These are phyloP conservation scores for Aspergillus puulaauensis DNA, from an alignment of 2,329 filamentous ascomycete genomes.

Conservation along the genomic window DNA sequence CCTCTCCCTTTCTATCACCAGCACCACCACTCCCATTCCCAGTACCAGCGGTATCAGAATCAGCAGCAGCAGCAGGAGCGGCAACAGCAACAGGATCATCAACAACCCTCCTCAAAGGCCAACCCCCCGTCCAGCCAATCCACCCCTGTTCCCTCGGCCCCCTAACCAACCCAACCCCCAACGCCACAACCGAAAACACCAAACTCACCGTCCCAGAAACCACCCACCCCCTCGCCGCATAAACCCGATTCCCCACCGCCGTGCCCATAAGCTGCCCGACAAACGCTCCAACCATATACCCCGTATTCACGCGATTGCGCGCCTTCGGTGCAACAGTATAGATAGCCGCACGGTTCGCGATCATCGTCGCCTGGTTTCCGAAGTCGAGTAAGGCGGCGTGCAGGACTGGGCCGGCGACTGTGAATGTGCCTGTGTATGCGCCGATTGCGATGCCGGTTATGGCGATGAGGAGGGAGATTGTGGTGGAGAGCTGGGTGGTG, in stretches of 20 bases:
- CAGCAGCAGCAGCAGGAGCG: neutral
- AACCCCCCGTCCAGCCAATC: conserved; percentile 62
- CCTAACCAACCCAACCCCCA: conserved; percentile 48
- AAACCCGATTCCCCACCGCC: conserved; percentile 58
- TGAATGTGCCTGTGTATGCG: conserved; percentile 65
- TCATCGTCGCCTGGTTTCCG: conserved; percentile 70
- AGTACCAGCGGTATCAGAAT: neutral
- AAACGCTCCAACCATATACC: conserved; percentile 76
- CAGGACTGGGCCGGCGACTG: conserved; percentile 69
- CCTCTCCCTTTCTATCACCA: no score
- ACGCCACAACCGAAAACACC: conserved; percentile 51
- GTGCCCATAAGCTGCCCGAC: conserved; percentile 73
- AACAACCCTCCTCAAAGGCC: conserved; percentile 17
- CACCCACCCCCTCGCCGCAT: conserved; percentile 57
- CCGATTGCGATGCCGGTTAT: conserved; percentile 65
- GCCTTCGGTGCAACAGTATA: conserved; percentile 70
- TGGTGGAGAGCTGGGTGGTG: conserved; percentile 65
- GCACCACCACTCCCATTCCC: neutral
- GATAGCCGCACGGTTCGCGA: conserved; percentile 67
- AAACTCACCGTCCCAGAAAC: conserved; percentile 58
- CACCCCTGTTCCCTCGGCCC: conserved; percentile 59
- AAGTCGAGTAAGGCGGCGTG: conserved; percentile 71
- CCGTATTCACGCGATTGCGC: conserved; percentile 75
- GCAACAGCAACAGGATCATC: neutral
- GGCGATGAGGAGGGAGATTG: conserved; percentile 61